A percentile compares a stretch with the other conserved stretches of the same genome.
phyloP scores from a whole-genome alignment of 768 basidiomycete species.

The Suillus weaverae region DNA sequence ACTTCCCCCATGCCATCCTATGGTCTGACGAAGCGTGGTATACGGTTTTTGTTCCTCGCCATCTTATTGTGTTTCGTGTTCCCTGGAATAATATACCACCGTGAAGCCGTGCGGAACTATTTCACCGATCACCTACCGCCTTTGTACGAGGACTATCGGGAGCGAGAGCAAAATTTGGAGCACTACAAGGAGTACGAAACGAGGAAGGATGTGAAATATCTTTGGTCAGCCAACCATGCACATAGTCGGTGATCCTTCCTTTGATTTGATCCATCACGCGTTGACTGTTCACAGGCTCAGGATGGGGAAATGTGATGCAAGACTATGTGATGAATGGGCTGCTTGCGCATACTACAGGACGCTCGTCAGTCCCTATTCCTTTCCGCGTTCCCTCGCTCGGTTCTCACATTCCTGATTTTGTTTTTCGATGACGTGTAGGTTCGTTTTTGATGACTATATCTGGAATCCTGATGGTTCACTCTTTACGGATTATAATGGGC shows the following conservation, averaged over 20 bases:
- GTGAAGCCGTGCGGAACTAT: neutral
- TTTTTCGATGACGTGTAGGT: conserved; percentile 23
- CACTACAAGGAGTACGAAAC: conserved; percentile 41
- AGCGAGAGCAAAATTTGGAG: conserved; percentile 39
- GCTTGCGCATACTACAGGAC: conserved; percentile 34
- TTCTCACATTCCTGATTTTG: conserved; percentile 9
- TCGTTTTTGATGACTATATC: conserved; percentile 45
- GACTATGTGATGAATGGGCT: conserved; percentile 38
- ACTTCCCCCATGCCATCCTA: conserved; percentile 20
- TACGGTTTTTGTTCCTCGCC: conserved; percentile 14
- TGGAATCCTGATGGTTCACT: conserved; percentile 37
- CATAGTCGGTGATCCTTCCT: conserved; percentile 30
- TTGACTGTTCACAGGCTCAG: conserved; percentile 28
- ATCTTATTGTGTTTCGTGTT: neutral
- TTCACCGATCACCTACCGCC: conserved; percentile 34
- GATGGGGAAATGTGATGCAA: conserved; percentile 45
- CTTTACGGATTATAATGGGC: conserved; percentile 39
- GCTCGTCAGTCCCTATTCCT: conserved; percentile 30
- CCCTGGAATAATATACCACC: neutral
- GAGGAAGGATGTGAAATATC: conserved; percentile 37
- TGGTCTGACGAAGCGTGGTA: conserved; percentile 26
- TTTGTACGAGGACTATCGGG: conserved; percentile 39
- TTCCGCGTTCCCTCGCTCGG: neutral
- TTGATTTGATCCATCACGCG: neutral
- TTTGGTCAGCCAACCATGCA: conserved; percentile 50